A percentile compares a stretch with the other conserved stretches of the same genome.
These are phyloP conservation scores for Leccinum pellstonianum DNA, from an alignment of 768 basidiomycete species.

Conservation along the genomic window DNA sequence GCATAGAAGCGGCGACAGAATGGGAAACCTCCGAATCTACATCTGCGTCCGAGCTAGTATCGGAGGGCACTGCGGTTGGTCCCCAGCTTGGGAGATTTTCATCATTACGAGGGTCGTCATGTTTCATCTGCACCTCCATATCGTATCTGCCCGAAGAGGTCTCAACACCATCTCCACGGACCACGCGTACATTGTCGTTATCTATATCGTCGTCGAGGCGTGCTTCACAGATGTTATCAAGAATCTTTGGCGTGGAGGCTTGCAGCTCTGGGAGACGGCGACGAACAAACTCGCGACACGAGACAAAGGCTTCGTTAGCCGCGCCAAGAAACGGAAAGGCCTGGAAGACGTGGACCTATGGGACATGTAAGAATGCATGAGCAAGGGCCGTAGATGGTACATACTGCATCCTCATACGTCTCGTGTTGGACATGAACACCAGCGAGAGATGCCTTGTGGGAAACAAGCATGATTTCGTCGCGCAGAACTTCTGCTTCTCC, in stretches of 20 bases:
- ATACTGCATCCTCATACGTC: conserved; percentile 85
- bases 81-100: conserved; percentile 57
- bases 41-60: conserved; percentile 2
- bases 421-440: conserved; percentile 89
- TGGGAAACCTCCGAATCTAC: conserved; percentile 4
- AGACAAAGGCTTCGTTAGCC: conserved; percentile 62
- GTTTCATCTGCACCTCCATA: conserved; percentile 38
- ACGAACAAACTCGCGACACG: conserved; percentile 69
- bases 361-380: conserved; percentile 1
- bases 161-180: conserved; percentile 73
- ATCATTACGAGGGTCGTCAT: conserved; percentile 26
- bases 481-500: conserved; percentile 95
- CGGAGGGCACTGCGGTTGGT: conserved; percentile 12
- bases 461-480: conserved; percentile 88
- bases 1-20: conserved; percentile 11
- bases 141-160: conserved; percentile 40
- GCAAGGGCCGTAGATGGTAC: conserved; percentile 25
- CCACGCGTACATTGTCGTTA: conserved; percentile 62
- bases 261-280: conserved; percentile 55
- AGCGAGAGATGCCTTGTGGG: conserved; percentile 86
- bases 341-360: conserved; percentile 88
- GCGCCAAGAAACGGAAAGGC: conserved; percentile 76
- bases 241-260: conserved; percentile 46
- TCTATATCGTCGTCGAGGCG: conserved; percentile 70
- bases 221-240: conserved; percentile 55